Conservation (phyloP, 2,329 filamentous ascomycete genomes). For the Ascochyta clinopodiicola region DNA sequence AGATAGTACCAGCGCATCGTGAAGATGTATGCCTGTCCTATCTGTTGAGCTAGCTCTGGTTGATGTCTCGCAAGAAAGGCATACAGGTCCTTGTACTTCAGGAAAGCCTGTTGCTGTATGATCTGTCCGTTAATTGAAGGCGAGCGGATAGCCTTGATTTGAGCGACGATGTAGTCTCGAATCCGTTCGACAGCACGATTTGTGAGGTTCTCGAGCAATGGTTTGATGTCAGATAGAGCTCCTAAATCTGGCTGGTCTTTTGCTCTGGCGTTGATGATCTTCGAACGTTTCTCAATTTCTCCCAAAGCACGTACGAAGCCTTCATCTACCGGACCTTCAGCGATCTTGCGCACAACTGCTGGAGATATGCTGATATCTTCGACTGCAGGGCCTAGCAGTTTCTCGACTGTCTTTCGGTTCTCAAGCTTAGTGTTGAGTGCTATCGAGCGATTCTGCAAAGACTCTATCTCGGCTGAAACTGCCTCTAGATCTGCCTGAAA, state of each 20-base stretch:
- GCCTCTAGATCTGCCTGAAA: constrained; percentile 92
- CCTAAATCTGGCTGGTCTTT: constrained; percentile 68
- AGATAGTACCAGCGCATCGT: constrained; percentile 99
- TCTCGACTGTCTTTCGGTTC: constrained; percentile 89
- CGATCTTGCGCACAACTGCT: constrained; percentile 80
- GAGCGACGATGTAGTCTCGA: constrained; percentile 89
- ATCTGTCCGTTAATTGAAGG: constrained; percentile 97
- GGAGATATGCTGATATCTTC: constrained; percentile 92
- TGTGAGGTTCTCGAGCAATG: constrained; percentile 82
- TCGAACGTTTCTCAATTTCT: constrained; percentile 81
- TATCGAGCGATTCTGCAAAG: constrained; percentile 83
- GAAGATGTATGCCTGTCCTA: constrained; percentile 91
- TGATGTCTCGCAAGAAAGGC: constrained; percentile 85
- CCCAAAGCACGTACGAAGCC: constrained; percentile 82
- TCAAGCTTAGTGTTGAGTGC: constrained; percentile 84
- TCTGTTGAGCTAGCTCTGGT: constrained; percentile 82
- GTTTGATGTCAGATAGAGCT: constrained; percentile 81
- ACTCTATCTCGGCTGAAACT: constrained; percentile 95
- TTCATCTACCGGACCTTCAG: constrained; percentile 88
- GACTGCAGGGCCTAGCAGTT: constrained; percentile 82
- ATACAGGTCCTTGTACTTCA: constrained; percentile 88
- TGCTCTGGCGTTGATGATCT: constrained; percentile 71
- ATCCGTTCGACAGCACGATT: constrained; percentile 93
- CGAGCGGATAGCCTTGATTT: constrained; percentile 91
- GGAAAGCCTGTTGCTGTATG: constrained; percentile 90